Base-by-base conservation (phyloP, 192 early-diverging fungal genomes). In the Martensiomyces pterosporus region DNA sequence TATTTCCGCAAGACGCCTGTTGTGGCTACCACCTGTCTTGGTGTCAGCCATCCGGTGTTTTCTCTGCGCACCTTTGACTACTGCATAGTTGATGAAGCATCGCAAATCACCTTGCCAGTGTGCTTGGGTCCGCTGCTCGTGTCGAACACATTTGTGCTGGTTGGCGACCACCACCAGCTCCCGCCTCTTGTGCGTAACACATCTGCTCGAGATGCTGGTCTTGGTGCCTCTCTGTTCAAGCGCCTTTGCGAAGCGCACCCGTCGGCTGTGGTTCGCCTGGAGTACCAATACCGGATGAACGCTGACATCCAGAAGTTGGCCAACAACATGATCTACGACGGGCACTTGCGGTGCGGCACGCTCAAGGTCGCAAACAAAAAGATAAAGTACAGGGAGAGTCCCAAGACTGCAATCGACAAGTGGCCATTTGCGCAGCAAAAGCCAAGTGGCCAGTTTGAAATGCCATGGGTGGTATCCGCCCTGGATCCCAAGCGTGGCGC, bases 51-150 rank as follows among this genome's bases (percentile, higher is more conserved):
- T 47, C 57, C 82, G 7, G 44, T 94, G 5, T 92, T 95, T 52
- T 56, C 77, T 3, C 79, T 77, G 46, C 79, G 86, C 33, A 54
- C 68, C 37, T 98, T 98, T 64, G 95, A 98, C 64, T 94, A 91
- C 61, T 96, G 92, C 56, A 93, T 98, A 41, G 82, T 98, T 4
- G 95, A 98, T 64, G 95, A 98, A 49, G 92, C 93, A 8, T 92
- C 93, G 13, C 95, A 98, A 64, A 81, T 98, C 19, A 91, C 89
- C 14, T 56, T 96, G 24, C 95, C 95, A 0, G 83, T 87, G 4
- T 92, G 91, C 49, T 46, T 98, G 24, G 95, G 92, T 4, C 92
- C 95, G 6, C 57, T 98, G 25, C 80, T 85, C 3, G 85, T 78
- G 48, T 87, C 92, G 0, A 61, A 82, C n/a, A 76, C 60, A 9